Conservation (phyloP, 140 eudicot genomes). For the Flaveria floridana region DNA sequence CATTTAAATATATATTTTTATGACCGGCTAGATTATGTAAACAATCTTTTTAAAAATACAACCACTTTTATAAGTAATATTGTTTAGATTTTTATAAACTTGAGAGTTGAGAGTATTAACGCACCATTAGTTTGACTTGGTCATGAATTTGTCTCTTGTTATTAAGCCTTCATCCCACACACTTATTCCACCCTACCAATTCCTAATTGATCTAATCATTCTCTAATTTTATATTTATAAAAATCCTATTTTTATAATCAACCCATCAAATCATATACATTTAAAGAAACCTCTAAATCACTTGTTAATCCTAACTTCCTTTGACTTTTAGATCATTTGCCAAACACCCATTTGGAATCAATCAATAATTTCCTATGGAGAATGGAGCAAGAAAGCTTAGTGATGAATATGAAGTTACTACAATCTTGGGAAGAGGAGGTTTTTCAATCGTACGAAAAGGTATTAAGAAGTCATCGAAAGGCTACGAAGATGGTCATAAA, state of each 20-base stretch:
- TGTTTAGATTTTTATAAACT: background rate
- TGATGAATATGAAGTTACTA: conserved; percentile 72
- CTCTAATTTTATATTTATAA: conserved; percentile 25
- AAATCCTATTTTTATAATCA: conserved; percentile 24
- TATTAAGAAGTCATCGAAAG: conserved; percentile 37
- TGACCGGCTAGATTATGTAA: conserved; percentile 13
- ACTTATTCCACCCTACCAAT: conserved; percentile 36
- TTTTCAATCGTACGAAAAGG: conserved; percentile 79
- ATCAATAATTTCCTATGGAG: conserved; percentile 43
- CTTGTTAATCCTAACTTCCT: conserved; percentile 27
- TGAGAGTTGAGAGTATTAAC: conserved; percentile 19
- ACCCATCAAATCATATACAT: conserved; percentile 26
- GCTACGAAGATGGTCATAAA: conserved; percentile 19
- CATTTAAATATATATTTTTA: background rate
- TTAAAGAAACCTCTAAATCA: conserved; percentile 27
- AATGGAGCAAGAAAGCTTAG: conserved; percentile 54
- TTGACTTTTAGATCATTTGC: conserved; percentile 30
- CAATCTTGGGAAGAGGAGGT: conserved; percentile 74
- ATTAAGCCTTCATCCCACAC: conserved; percentile 37
- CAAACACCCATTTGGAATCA: conserved; percentile 29
- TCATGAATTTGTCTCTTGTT: conserved; percentile 37
- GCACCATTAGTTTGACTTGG: conserved; percentile 36
- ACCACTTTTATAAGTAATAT: background rate
- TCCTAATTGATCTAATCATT: conserved; percentile 43
- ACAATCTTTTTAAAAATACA: background rate